Percentiles rank a stretch among this genome's conserved stretches.
Evolutionary conservation across 192 early-diverging fungal species (phyloP).

Genomic region (Coemansia sp.): DNA sequence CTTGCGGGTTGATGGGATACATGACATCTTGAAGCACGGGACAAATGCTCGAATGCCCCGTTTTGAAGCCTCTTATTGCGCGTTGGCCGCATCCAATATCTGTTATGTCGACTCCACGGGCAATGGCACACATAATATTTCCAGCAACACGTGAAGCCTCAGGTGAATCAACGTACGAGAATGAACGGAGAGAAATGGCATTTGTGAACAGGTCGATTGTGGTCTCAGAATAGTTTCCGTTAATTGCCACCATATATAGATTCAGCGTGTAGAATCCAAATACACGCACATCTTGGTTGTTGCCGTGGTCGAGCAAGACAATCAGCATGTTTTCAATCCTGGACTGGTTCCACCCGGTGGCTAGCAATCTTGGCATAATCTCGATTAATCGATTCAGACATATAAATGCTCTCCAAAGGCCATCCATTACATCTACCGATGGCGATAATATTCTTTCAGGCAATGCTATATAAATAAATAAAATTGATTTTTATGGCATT

Average conservation of each 20-base stretch:
- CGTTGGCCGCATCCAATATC: slow-evolving; percentile 49
- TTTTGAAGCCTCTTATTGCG: slow-evolving; percentile 35
- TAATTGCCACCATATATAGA: slow-evolving; percentile 28
- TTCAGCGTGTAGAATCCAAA: slow-evolving; percentile 34
- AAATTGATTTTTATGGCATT: not conserved
- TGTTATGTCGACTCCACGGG: slow-evolving; percentile 24
- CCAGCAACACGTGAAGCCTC: slow-evolving; percentile 33
- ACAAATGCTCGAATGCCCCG: slow-evolving; percentile 40
- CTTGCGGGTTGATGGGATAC: slow-evolving; percentile 48
- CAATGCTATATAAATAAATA: slow-evolving; percentile 12
- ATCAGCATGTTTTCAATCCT: slow-evolving; percentile 52
- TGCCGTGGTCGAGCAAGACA: slow-evolving; percentile 48
- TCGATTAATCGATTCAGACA: slow-evolving; percentile 31
- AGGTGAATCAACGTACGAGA: slow-evolving; percentile 44
- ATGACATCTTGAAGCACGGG: slow-evolving; percentile 35
- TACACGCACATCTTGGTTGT: slow-evolving; percentile 43
- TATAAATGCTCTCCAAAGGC: slow-evolving; percentile 27
- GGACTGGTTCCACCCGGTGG: slow-evolving; percentile 31
- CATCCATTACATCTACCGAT: slow-evolving; percentile 2
- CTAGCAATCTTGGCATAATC: slow-evolving; percentile 30
- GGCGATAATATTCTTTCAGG: slow-evolving; percentile 44
- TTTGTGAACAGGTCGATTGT: slow-evolving; percentile 43
- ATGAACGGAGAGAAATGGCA: slow-evolving; percentile 30
- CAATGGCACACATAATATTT: slow-evolving; percentile 44
- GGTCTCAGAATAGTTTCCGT: slow-evolving; percentile 23